Evolutionary conservation across 805 yeast species (phyloP).

Genomic region (Saccharomycopsis selenospora): DNA sequence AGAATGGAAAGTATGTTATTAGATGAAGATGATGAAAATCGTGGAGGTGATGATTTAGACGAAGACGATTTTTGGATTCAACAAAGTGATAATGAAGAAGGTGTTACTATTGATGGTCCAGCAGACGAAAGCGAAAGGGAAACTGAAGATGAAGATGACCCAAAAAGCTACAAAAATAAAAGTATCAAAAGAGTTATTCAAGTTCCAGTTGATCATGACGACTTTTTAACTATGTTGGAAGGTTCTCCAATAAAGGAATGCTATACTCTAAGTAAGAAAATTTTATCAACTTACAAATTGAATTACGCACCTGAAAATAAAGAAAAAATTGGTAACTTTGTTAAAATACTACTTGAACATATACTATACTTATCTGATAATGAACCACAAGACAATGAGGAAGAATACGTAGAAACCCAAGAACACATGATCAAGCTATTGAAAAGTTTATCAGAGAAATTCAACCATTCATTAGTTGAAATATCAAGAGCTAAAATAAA

Average conservation of each 20-base stretch:
- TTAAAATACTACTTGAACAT: slow-evolving; percentile 58
- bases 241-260: slow-evolving; percentile 36
- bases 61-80: slow-evolving; percentile 63
- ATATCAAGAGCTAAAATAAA: slow-evolving; percentile 51
- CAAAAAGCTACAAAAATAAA: slow-evolving; percentile 13
- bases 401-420: slow-evolving; percentile 32
- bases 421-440: slow-evolving; percentile 41
- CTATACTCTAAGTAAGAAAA: slow-evolving; percentile 41
- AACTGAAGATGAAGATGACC: slow-evolving; percentile 28
- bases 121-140: slow-evolving; percentile 29
- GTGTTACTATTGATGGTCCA: slow-evolving; percentile 31
- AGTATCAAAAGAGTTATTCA: slow-evolving; percentile 21
- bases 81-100: slow-evolving; percentile 39
- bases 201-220: slow-evolving; percentile 46
- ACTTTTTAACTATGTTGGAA: slow-evolving; percentile 33
- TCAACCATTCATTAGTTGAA: slow-evolving; percentile 55
- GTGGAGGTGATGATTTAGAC: slow-evolving; percentile 61
- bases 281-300: slow-evolving; percentile 63
- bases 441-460: slow-evolving; percentile 55
- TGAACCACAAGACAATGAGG: slow-evolving; percentile 28
- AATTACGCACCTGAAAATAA: slow-evolving; percentile 76
- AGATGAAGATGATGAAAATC: slow-evolving; percentile 54
- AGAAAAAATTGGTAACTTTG: slow-evolving; percentile 57
- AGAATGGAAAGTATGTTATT: slow-evolving; percentile 67
- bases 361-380: slow-evolving; percentile 41